phyloP scores from a whole-genome alignment of 1,139 yeast genomes.

The Tardiomyces blankii region DNA sequence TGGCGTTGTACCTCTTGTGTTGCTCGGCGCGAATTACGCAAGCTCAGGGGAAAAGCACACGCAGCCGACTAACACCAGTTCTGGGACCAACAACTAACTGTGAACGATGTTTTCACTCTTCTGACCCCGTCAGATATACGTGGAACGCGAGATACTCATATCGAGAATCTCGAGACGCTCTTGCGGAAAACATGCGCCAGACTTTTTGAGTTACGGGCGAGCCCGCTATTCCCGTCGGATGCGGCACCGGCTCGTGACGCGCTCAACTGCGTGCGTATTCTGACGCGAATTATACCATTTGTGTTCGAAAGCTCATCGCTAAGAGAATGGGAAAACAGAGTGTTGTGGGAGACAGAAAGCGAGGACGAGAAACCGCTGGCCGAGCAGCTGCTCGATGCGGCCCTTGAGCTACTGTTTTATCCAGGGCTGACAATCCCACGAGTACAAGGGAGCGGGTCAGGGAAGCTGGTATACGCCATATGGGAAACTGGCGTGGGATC shows the following conservation, averaged over 20 bases:
- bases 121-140: constrained; percentile 49
- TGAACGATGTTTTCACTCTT: constrained; percentile 45
- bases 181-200: constrained; percentile 33
- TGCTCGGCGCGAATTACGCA: no score
- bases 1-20: no score
- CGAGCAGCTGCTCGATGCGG: constrained; percentile 33
- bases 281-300: constrained; percentile 59
- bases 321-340: constrained; percentile 23
- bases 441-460: constrained; percentile 5
- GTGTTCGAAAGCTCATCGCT: constrained; percentile 36
- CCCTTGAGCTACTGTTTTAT: constrained; percentile 46
- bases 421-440: constrained; percentile 47
- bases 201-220: constrained; percentile 23
- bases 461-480: constrained; percentile 19
- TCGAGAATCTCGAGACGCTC: constrained; percentile 43
- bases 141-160: constrained; percentile 47
- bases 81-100: constrained; percentile 35
- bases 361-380: constrained; percentile 34
- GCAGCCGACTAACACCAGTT: constrained; percentile 17
- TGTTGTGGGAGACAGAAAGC: constrained; percentile 38
- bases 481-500: constrained; percentile 80
- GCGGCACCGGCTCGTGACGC: constrained; percentile 22
- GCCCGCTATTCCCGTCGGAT: constrained; percentile 19
- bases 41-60: no score
- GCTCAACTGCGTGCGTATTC: constrained; percentile 52